Evolutionary conservation across 169 alveolate genomes (phyloP), one percentile per base, ranked within the genome.

Genomic region (Blepharisma undulans): DNA sequence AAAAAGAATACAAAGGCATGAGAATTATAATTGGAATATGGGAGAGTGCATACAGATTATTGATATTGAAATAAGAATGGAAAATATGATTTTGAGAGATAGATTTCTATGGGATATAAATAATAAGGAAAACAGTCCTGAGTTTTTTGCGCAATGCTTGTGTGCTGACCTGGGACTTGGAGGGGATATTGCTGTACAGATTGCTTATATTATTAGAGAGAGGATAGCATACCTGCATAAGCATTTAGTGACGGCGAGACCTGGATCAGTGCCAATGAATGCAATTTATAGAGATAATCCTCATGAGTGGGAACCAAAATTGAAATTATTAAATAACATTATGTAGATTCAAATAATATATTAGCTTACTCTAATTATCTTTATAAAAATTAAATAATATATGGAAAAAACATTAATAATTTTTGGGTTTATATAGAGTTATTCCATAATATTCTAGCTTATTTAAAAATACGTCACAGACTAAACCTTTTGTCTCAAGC

Each of bases 71-170:
- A 92, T 95, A 74, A 33, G 95, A 76, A 90, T 94, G 32, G 96
- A 93, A 21, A 94, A 93, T 85, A 88, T 94, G 25, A 92, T 93
- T 33, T 86, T 94, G 84, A 90, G 93, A 61, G 97, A 95, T 78
- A 92, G 93, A 87, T 94, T 95, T 87, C 96, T 94, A 79, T 95
- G 97, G 97, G 97, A 95, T 90, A 93, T 95, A 60, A 94, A 91
- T 81, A 94, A 94, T 81, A 96, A 95, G 4, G 88, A 89, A 27
- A 95, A 95, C 84, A 90, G 93, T 36, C 97, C 96, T 27, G 97
- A 95, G 80, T 88, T 87, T 77, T 95, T 95, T 81, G 97, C 97
- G 1, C 92, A 92, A 72, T 74, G 89, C 79, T 90, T 95, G 27
- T 93, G 96, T 84, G 94, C 92, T 5, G 97, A 95, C 91, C 77